These are phyloP conservation scores for Verticillium zaregamsianum DNA, from an alignment of 2,329 filamentous ascomycete species.

Conservation along the genomic window DNA sequence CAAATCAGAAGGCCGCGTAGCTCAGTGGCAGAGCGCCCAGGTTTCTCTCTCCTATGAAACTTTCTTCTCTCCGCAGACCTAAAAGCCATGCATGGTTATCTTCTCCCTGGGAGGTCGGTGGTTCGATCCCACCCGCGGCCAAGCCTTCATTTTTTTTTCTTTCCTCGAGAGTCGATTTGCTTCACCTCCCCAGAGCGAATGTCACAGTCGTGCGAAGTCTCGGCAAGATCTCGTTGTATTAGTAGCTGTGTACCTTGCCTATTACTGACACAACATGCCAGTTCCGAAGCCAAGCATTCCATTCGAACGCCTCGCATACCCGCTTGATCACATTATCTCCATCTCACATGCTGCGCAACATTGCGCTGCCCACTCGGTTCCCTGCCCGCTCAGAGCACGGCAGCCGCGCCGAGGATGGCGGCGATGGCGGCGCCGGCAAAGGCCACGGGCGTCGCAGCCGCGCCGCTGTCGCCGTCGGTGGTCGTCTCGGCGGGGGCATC, in stretches of 20 bases:
- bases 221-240: background rate
- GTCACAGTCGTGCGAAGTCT: background rate
- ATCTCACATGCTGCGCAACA: background rate
- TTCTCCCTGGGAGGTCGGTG: background rate
- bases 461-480: conserved; percentile 11
- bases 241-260: background rate
- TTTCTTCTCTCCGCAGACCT: background rate
- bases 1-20: background rate
- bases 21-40: background rate
- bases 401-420: conserved; percentile 25
- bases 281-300: background rate
- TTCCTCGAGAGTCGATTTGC: background rate
- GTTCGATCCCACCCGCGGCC: background rate
- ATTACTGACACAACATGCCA: background rate
- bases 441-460: conserved; percentile 19
- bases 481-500: background rate
- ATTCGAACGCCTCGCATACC: background rate
- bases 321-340: background rate
- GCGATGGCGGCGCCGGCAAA: conserved; percentile 20
- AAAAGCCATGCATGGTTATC: background rate
- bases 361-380: too few species aligned
- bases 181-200: background rate
- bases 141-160: background rate
- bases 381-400: conserved; percentile 19
- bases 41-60: background rate